Evolutionary conservation across 2,329 filamentous ascomycete species (phyloP).

Genomic region (Beauveria sp.): DNA sequence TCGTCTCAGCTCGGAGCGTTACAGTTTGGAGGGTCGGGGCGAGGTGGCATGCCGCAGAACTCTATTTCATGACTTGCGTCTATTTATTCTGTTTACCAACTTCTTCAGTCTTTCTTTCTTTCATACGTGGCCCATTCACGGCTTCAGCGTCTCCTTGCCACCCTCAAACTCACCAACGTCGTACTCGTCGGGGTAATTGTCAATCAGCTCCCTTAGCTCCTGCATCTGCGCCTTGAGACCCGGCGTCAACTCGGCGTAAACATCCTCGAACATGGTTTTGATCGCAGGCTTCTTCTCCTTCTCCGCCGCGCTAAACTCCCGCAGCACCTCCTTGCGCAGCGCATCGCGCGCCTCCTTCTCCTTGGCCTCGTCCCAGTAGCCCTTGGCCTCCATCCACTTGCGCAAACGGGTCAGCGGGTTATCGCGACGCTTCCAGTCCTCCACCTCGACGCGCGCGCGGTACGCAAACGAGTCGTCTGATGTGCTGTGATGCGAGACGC

Average conservation of each 20-base stretch:
- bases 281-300: constrained; percentile 72
- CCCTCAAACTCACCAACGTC: constrained; percentile 71
- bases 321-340: constrained; percentile 67
- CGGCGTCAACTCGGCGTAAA: constrained; percentile 82
- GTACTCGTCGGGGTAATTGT: constrained; percentile 88
- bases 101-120: neutral
- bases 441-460: constrained; percentile 84
- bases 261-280: constrained; percentile 69
- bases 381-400: constrained; percentile 82
- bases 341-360: constrained; percentile 65
- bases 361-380: constrained; percentile 75
- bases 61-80: constrained; percentile 2
- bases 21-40: too few species aligned
- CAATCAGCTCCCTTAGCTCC: constrained; percentile 67
- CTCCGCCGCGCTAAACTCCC: constrained; percentile 78
- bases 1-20: too few species aligned
- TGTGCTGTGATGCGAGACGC: constrained; percentile 95
- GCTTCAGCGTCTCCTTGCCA: constrained; percentile 56
- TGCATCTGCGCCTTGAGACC: constrained; percentile 65
- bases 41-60: neutral
- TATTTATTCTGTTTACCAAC: neutral
- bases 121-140: constrained; percentile 15
- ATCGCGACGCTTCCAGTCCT: constrained; percentile 87
- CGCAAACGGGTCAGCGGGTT: constrained; percentile 79
- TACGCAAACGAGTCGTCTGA: constrained; percentile 97